Conservation (phyloP, 2,329 filamentous ascomycete genomes). For the Penicillium italicum region DNA sequence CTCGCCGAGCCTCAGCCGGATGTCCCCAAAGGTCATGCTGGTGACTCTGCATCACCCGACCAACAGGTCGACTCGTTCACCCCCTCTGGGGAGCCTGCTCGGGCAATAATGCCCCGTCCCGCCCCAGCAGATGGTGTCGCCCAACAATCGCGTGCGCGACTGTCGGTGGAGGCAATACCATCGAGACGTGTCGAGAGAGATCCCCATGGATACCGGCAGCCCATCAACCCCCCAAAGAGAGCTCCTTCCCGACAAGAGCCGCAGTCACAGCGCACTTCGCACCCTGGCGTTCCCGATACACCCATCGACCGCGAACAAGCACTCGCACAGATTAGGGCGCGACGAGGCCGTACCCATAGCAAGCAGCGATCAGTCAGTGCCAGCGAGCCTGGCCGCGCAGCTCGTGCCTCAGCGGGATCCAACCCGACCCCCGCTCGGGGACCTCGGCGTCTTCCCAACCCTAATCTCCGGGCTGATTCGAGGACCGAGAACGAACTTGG, state of each 20-base stretch:
- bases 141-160: background rate
- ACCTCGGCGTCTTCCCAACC: constrained; percentile 35
- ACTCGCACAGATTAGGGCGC: constrained; percentile 48
- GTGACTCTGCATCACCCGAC: constrained; percentile 8
- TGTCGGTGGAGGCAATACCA: constrained; percentile 11
- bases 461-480: constrained; percentile 31
- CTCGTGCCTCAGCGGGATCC: constrained; percentile 24
- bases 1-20: constrained; percentile 4
- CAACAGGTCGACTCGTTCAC: constrained; percentile 13
- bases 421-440: constrained; percentile 26
- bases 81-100: constrained; percentile 13
- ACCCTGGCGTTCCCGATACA: constrained; percentile 36
- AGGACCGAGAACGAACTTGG: constrained; percentile 28
- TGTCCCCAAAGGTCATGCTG: constrained; percentile 3
- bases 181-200: constrained; percentile 11
- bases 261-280: constrained; percentile 19
- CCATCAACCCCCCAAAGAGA: constrained; percentile 27
- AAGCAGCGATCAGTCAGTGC: constrained; percentile 42
- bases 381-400: constrained; percentile 33
- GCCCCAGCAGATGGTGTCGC: background rate
- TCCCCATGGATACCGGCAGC: constrained; percentile 10
- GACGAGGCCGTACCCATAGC: constrained; percentile 45
- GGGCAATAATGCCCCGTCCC: background rate
- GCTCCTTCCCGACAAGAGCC: constrained; percentile 33
- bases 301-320: constrained; percentile 48